phyloP scores from a whole-genome alignment of 2,329 filamentous ascomycete genomes.

The Hansfordia pulvinata region DNA sequence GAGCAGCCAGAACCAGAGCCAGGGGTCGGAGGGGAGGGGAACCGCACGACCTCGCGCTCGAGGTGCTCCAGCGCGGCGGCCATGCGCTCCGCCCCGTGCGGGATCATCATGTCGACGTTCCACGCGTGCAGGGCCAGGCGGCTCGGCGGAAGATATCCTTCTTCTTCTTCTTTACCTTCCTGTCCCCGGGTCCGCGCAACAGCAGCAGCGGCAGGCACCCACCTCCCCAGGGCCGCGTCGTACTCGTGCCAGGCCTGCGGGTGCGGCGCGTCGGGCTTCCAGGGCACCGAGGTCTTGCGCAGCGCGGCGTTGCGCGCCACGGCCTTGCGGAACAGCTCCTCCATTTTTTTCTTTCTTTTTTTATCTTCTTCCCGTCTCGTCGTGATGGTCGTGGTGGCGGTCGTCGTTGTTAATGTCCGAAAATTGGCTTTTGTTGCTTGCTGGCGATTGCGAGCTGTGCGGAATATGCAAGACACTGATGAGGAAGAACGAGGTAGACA shows the following conservation, averaged over 20 bases:
- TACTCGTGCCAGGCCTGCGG: conserved; percentile 12
- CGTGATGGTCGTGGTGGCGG: too few relatives aligned
- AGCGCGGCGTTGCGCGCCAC: conserved; percentile 6
- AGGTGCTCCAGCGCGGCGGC: conserved; percentile 12
- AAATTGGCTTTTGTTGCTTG: too few relatives aligned
- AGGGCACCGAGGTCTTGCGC: conserved; percentile 8
- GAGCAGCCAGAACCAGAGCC: too few relatives aligned
- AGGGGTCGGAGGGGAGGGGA: too few relatives aligned
- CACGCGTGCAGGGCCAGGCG: conserved; percentile 15
- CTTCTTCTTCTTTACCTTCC: conserved; percentile 6
- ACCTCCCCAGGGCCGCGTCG: conserved; percentile 6
- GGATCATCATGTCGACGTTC: conserved; percentile 21
- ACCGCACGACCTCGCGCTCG: conserved; percentile 2
- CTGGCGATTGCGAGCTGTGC: too few relatives aligned
- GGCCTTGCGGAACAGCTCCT: conserved; percentile 9
- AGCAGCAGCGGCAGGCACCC: conserved; percentile 4
- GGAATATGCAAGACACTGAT: too few relatives aligned
- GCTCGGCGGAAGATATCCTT: too few relatives aligned
- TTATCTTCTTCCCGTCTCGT: too few relatives aligned
- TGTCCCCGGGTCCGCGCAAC: not conserved
- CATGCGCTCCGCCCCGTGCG: conserved; percentile 12
- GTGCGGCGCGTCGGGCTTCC: conserved; percentile 12
- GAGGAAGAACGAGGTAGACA: too few relatives aligned
- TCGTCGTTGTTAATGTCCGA: too few relatives aligned
- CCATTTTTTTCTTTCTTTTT: conserved; percentile 7